Conservation (phyloP, 1,139 yeast species). For the Yamadazyma taylorii region DNA sequence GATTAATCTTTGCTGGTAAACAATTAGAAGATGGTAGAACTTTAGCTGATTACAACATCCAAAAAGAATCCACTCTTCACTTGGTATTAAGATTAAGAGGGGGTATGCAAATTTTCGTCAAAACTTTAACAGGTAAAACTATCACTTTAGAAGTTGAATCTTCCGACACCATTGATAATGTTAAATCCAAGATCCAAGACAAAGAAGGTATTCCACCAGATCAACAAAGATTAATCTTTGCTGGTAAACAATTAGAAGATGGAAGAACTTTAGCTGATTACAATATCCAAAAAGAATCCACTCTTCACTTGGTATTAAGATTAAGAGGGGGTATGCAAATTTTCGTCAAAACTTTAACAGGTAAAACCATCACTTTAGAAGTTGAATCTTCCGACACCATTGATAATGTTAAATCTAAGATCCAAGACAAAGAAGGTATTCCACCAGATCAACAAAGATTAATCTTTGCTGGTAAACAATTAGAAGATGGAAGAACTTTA, state of each 20-base stretch:
- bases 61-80: constrained; percentile 70
- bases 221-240: constrained; percentile 56
- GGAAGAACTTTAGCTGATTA: constrained; percentile 63
- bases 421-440: constrained; percentile 96
- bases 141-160: constrained; percentile 72
- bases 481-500: constrained; percentile 91
- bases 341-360: constrained; percentile 97
- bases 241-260: constrained; percentile 64
- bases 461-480: constrained; percentile 98
- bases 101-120: constrained; percentile 97
- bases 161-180: constrained; percentile 71
- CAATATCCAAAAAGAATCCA: constrained; percentile 46
- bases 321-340: constrained; percentile 99
- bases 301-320: constrained; percentile 91
- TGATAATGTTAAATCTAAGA: constrained; percentile 95
- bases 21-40: constrained; percentile 77
- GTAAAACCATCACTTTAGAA: constrained; percentile 68
- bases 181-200: constrained; percentile 54
- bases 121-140: constrained; percentile 91
- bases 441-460: constrained; percentile 98
- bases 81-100: constrained; percentile 96
- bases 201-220: constrained; percentile 56
- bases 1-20: constrained; percentile 60
- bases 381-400: constrained; percentile 29
- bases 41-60: constrained; percentile 35